Conservation (phyloP, 495 filamentous ascomycete species). For the Rusavskia elegans region DNA sequence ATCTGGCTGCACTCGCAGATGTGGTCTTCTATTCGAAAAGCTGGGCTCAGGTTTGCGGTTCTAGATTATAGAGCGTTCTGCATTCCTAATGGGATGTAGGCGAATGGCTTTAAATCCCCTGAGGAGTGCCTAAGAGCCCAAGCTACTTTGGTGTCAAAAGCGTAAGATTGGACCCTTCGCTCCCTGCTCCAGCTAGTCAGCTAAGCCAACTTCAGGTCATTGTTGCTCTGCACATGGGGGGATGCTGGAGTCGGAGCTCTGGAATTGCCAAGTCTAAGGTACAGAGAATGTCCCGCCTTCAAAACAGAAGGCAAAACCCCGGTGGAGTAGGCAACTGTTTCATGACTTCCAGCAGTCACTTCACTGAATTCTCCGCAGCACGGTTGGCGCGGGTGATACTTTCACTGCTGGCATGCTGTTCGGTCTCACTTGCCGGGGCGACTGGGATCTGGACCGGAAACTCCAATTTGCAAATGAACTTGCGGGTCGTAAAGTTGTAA, state of each 20-base stretch:
- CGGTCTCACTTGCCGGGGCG: slow-evolving; percentile 33
- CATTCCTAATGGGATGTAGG: slow-evolving; percentile 15
- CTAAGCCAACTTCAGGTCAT: slow-evolving; percentile 22
- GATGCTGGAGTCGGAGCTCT: slow-evolving; percentile 38
- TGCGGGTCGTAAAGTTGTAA: slow-evolving; percentile 50
- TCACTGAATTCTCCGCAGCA: slow-evolving; percentile 20
- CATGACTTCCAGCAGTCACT: no score
- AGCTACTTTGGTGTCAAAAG: slow-evolving; percentile 22
- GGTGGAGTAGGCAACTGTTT: slow-evolving; percentile 40
- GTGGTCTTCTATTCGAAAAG: slow-evolving; percentile 54
- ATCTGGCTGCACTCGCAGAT: slow-evolving; percentile 46
- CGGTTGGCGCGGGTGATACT: slow-evolving; percentile 59
- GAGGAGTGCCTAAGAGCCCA: slow-evolving; percentile 34
- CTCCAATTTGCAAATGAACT: slow-evolving; percentile 48
- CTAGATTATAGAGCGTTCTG: not conserved
- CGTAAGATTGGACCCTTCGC: slow-evolving; percentile 19
- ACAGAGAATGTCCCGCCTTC: slow-evolving; percentile 31
- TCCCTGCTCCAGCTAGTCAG: not conserved
- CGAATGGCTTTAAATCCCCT: slow-evolving; percentile 29
- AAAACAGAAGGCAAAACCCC: slow-evolving; percentile 25
- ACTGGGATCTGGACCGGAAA: slow-evolving; percentile 35
- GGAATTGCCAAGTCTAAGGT: slow-evolving; percentile 20
- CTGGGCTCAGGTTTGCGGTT: slow-evolving; percentile 44
- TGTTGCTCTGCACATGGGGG: slow-evolving; percentile 56
- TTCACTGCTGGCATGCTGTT: slow-evolving; percentile 61